Evolutionary conservation across 495 filamentous ascomycete genomes (phyloP), one percentile per base, ranked within the genome.

Genomic region (Penicillium egyptiacum): DNA sequence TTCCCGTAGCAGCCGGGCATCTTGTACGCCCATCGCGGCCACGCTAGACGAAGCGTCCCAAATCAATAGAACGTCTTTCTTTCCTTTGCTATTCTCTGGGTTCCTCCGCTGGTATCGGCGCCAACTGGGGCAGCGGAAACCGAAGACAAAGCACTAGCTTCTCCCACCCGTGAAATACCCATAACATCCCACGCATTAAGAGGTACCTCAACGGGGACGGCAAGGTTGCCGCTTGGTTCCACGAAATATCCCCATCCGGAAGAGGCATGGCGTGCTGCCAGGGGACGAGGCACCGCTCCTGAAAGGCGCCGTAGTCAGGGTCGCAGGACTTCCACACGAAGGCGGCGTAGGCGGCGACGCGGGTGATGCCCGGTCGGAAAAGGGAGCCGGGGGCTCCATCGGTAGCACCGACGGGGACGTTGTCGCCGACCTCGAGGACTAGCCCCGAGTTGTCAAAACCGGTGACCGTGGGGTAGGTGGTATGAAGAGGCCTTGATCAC

Each of bases 11-110:
- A 72, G 9, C 17, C 69, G 65, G 6, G 73, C 77, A n/a, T 56
- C 62, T 64, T 81, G 79, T 12, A 82, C 71, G 3, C 71, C 71
- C 61, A 73, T 69, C 1, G 60, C 72, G 4, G 77, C 79, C 5
- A 81, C 71, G 46, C 75, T 78, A 19, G 74, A 76, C 35, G 77
- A 67, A 14, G 67, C 79, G n/a, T 78, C 78, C 78, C 76, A 81
- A 43, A 81, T 65, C 5, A 82, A 50, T 3, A 69, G 61, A 4
- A 70, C 70, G 30, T 70, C 70, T 43, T 50, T 67, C 44, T 71
- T 70, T 22, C 55, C 20, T 11, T 19, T 55, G 1, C 59, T 54
- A 7, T 41, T 26, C 12, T 11, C 12, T 35, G 41, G 9, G 28
- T 22, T 11, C 30, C 37, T 39, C 22, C 28, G 10, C n/a, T 30